phyloP scores from a whole-genome alignment of 169 alveolate species.

The Eimeria acervulina region DNA sequence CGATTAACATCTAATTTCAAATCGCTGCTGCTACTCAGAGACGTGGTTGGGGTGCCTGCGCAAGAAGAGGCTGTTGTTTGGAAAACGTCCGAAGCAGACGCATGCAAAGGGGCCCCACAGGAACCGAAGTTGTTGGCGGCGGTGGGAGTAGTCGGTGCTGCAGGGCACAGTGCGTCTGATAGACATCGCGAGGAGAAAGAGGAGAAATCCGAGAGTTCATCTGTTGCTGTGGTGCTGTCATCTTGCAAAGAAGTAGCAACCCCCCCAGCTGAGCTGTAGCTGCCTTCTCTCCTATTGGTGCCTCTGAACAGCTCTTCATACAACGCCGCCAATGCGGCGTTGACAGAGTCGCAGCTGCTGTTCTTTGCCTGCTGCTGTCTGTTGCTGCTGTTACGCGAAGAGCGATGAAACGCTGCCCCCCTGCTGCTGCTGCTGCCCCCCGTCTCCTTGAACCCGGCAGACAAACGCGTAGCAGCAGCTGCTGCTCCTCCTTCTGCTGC shows the following conservation, averaged over 20 bases:
- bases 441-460: neutral
- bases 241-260: neutral
- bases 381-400: conserved; percentile 17
- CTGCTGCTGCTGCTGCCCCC: neutral
- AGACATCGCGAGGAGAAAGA: conserved; percentile 47
- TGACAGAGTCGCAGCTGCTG: conserved; percentile 14
- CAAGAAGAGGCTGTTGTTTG: neutral
- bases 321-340: conserved; percentile 37
- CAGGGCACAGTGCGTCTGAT: conserved; percentile 2
- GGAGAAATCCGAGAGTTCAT: conserved; percentile 56
- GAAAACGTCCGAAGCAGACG: conserved; percentile 11
- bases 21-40: conserved; percentile 17
- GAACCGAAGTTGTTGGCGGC: neutral
- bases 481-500: neutral
- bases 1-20: neutral
- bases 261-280: conserved; percentile 22
- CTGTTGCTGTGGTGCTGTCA: conserved; percentile 58
- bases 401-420: neutral
- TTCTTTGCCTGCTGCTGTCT: neutral
- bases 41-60: neutral
- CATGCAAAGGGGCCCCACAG: conserved; percentile 48
- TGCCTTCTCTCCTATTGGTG: neutral
- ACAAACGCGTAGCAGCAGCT: neutral
- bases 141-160: neutral
- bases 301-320: conserved; percentile 60